Evolutionary conservation across 1,284 basidiomycete species (phyloP).

Genomic region (Thecaphora thlaspeos): DNA sequence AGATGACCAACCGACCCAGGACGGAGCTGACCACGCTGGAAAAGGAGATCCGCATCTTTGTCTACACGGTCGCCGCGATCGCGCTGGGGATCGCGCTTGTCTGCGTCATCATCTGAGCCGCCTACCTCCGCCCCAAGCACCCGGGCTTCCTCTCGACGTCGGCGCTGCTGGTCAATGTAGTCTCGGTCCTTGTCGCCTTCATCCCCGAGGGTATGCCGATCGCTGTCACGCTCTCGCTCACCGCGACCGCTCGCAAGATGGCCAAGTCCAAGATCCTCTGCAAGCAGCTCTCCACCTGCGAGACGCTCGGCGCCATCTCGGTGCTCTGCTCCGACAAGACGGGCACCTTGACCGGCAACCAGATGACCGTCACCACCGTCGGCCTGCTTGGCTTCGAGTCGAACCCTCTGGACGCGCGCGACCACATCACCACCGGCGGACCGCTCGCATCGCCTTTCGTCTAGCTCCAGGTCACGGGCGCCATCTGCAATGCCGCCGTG

Average conservation of each 20-base stretch:
- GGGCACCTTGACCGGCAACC: conserved; percentile 70
- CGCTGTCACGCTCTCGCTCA: conserved; percentile 69
- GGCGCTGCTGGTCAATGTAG: conserved; percentile 65
- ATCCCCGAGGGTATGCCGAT: conserved; percentile 69
- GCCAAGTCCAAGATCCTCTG: conserved; percentile 69
- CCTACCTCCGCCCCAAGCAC: conserved; percentile 61
- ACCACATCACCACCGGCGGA: conserved; percentile 26
- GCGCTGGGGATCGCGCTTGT: conserved; percentile 62
- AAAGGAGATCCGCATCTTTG: conserved; percentile 61
- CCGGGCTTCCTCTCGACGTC: conserved; percentile 65
- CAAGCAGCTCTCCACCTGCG: conserved; percentile 67
- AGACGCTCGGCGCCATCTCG: conserved; percentile 69
- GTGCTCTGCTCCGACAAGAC: conserved; percentile 74
- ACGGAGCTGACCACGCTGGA: conserved; percentile 64
- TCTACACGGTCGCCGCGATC: conserved; percentile 61
- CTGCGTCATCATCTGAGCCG: conserved; percentile 64
- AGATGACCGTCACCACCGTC: conserved; percentile 59
- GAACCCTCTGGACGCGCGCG: conserved; percentile 17
- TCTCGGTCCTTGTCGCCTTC: conserved; percentile 70
- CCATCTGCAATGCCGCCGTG: conserved; percentile 67
- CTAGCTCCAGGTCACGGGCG: conserved; percentile 60
- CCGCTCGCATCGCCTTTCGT: conserved; percentile 24
- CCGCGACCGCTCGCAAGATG: conserved; percentile 73
- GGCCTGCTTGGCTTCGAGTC: conserved; percentile 55
- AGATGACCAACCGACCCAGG: conserved; percentile 36